These are phyloP conservation scores for Penicillium lagena DNA, from an alignment of 495 filamentous ascomycete genomes.

Conservation along the genomic window DNA sequence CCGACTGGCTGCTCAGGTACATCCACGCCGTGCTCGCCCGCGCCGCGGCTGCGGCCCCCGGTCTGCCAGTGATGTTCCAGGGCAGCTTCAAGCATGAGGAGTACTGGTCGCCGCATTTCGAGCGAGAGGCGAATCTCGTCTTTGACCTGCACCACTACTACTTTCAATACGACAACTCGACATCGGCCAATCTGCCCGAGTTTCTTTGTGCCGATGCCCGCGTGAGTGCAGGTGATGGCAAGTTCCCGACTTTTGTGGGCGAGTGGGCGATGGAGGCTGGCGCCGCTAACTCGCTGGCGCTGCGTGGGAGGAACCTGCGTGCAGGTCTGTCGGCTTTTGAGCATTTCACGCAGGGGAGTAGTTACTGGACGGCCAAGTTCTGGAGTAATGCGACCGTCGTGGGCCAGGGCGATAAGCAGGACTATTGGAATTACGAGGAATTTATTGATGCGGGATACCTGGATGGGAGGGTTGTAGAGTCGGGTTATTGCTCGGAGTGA, in stretches of 20 bases:
- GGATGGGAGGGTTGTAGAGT: background rate
- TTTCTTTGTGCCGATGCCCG: slow-evolving; percentile 15
- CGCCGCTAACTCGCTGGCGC: slow-evolving; percentile 12
- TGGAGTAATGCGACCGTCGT: slow-evolving; percentile 12
- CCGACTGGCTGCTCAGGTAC: slow-evolving; percentile 21
- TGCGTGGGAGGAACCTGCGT: slow-evolving; percentile 18
- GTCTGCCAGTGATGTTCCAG: slow-evolving; percentile 24
- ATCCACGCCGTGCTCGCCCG: slow-evolving; percentile 15
- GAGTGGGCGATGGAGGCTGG: slow-evolving; percentile 24
- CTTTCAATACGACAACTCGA: slow-evolving; percentile 17
- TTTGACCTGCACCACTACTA: slow-evolving; percentile 28
- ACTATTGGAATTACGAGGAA: slow-evolving; percentile 22
- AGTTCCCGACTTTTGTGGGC: slow-evolving; percentile 25
- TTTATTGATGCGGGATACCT: slow-evolving; percentile 10
- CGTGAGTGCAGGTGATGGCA: slow-evolving; percentile 13
- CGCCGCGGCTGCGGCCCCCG: slow-evolving; percentile 10
- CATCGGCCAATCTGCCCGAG: slow-evolving; percentile 14
- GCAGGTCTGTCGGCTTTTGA: slow-evolving; percentile 14
- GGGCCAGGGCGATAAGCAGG: slow-evolving; percentile 14
- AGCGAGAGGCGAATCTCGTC: slow-evolving; percentile 15
- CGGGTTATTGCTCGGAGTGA: slow-evolving; percentile 1
- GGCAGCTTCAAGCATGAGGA: slow-evolving; percentile 19
- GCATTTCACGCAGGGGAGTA: slow-evolving; percentile 15
- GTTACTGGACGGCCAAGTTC: slow-evolving; percentile 23
- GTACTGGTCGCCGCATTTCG: slow-evolving; percentile 18